phyloP scores from a whole-genome alignment of 2,329 filamentous ascomycete genomes.

The Colletotrichum godetiae region DNA sequence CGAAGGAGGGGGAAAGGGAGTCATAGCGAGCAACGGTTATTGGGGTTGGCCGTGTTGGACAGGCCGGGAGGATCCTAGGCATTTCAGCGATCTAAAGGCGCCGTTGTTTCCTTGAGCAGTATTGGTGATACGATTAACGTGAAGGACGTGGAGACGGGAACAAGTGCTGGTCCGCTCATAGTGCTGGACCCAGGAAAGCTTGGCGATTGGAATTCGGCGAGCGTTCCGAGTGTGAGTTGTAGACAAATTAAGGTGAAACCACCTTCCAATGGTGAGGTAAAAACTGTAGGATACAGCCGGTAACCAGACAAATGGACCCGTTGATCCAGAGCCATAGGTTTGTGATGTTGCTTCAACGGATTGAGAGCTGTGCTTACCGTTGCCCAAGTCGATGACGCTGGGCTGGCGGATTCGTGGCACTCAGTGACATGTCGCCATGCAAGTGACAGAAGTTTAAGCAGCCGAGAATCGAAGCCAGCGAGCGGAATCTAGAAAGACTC shows the following conservation, averaged over 20 bases:
- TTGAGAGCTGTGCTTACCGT: not conserved
- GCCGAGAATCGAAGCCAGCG: not conserved
- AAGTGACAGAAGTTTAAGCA: slow-evolving; percentile 27
- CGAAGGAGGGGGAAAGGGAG: no score
- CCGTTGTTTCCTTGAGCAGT: slow-evolving; percentile 17
- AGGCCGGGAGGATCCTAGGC: slow-evolving; percentile 11
- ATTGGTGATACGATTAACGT: slow-evolving; percentile 15
- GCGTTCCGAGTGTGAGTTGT: slow-evolving; percentile 22
- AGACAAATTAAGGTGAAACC: slow-evolving; percentile 23
- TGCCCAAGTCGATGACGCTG: not conserved
- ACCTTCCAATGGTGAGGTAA: not conserved
- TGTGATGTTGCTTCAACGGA: not conserved
- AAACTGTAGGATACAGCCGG: not conserved
- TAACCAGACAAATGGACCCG: not conserved
- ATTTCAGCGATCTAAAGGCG: not conserved
- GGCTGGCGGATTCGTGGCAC: not conserved
- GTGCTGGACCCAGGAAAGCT: slow-evolving; percentile 23
- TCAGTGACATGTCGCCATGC: not conserved
- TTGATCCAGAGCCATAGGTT: not conserved
- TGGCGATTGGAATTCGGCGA: slow-evolving; percentile 25
- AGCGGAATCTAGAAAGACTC: slow-evolving; percentile 21
- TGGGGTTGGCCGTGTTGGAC: not conserved
- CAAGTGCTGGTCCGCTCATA: not conserved
- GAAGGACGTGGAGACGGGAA: slow-evolving; percentile 14
- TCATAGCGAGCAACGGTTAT: not conserved